These are phyloP conservation scores for Zopfia rhizophila DNA, from an alignment of 2,329 filamentous ascomycete genomes.

Conservation along the genomic window DNA sequence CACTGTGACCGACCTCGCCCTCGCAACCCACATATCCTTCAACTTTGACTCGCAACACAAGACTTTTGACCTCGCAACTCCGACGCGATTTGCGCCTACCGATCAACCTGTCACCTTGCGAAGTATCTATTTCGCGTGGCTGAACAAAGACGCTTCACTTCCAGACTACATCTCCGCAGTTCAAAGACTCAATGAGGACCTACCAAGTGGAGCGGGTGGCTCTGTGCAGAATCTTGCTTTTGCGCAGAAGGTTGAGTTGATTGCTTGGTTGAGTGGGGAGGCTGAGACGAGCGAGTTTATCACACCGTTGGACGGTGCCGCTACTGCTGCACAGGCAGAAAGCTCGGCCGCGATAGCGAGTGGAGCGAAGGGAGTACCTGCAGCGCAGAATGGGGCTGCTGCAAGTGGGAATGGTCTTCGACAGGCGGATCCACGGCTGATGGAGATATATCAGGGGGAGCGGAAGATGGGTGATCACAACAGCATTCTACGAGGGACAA, in stretches of 20 bases:
- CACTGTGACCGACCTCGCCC: conserved; percentile 69
- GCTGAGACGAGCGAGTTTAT: conserved; percentile 88
- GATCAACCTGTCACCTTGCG: conserved; percentile 81
- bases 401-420: conserved; percentile 58
- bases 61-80: conserved; percentile 73
- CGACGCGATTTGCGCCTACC: conserved; percentile 85
- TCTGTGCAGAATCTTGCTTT: conserved; percentile 90
- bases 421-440: conserved; percentile 79
- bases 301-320: conserved; percentile 78
- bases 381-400: conserved; percentile 51
- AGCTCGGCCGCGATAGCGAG: conserved; percentile 65
- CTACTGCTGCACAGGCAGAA: conserved; percentile 54
- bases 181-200: conserved; percentile 80
- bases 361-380: conserved; percentile 58
- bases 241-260: conserved; percentile 88
- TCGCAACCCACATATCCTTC: conserved; percentile 70
- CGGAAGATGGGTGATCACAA: conserved; percentile 93
- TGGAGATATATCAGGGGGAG: conserved; percentile 91
- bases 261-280: conserved; percentile 92
- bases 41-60: conserved; percentile 66
- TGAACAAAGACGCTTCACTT: conserved; percentile 89
- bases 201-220: conserved; percentile 69
- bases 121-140: conserved; percentile 95
- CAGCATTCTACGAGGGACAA: conserved; percentile 84
- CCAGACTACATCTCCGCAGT: conserved; percentile 91